A percentile compares a stretch with the other conserved stretches of the same genome.
phyloP scores from a whole-genome alignment of 2,329 filamentous ascomycete genomes.

The Epichloe baconii region DNA sequence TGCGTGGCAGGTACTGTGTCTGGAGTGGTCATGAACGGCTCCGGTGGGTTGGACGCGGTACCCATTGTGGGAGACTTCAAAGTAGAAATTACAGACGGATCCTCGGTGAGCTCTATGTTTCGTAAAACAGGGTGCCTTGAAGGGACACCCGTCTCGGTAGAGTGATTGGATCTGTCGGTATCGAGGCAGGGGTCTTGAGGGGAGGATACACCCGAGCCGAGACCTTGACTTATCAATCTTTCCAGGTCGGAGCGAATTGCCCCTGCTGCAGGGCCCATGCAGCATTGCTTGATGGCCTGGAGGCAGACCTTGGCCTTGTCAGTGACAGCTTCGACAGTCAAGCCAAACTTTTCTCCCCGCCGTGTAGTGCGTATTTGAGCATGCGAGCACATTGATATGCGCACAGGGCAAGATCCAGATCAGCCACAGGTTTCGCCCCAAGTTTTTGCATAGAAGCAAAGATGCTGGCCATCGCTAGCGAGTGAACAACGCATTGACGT shows the following conservation, averaged over 20 bases:
- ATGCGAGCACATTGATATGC: conserved; percentile 42
- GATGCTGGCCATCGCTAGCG: conserved; percentile 41
- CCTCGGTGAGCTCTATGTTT: conserved; percentile 14
- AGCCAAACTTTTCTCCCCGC: conserved; percentile 28
- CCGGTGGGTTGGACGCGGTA: not conserved
- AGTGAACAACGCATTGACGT: conserved; percentile 39
- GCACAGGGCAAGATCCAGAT: conserved; percentile 41
- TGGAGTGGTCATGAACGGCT: conserved; percentile 1
- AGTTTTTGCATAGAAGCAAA: conserved; percentile 38
- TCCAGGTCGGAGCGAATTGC: conserved; percentile 36
- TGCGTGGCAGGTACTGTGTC: not conserved
- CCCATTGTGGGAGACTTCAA: not conserved
- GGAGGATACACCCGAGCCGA: conserved; percentile 16
- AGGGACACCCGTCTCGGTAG: conserved; percentile 6
- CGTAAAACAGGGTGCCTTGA: conserved; percentile 9
- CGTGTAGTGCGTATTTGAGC: conserved; percentile 37
- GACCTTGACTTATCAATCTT: conserved; percentile 33
- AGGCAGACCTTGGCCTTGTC: conserved; percentile 39
- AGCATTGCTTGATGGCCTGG: conserved; percentile 36
- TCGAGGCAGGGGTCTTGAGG: conserved; percentile 5
- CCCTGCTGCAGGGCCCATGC: conserved; percentile 35
- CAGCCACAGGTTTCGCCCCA: conserved; percentile 37
- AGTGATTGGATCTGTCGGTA: not conserved
- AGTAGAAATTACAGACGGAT: conserved; percentile 14
- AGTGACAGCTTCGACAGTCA: conserved; percentile 31